Evolutionary conservation across 768 basidiomycete genomes (phyloP).

Genomic region (Tulasnella sp.): DNA sequence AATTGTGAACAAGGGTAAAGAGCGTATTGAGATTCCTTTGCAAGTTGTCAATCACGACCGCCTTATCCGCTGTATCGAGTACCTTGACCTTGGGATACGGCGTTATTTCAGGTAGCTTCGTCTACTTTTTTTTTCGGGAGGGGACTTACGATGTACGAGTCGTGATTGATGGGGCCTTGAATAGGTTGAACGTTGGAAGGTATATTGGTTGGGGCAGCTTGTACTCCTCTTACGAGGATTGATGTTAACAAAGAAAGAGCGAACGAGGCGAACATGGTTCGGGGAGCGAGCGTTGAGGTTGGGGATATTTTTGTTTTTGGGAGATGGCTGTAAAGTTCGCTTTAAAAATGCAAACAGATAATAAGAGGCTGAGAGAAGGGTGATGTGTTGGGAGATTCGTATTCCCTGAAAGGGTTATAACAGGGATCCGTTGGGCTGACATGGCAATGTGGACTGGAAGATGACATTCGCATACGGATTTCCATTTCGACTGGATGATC

Average conservation of each 20-base stretch:
- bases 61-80: constrained; percentile 4
- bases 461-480: neutral
- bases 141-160: constrained; percentile 26
- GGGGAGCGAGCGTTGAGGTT: neutral
- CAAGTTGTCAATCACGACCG: neutral
- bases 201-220: neutral
- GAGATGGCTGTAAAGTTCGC: neutral
- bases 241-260: neutral
- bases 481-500: neutral
- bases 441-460: neutral
- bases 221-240: neutral
- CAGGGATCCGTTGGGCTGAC: neutral
- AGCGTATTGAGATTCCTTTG: neutral
- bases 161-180: constrained; percentile 23
- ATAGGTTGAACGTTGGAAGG: neutral
- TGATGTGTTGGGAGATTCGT: neutral
- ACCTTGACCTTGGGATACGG: constrained; percentile 2
- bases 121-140: neutral
- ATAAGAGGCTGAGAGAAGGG: no score
- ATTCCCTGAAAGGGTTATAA: neutral
- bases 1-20: constrained; percentile 27
- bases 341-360: neutral
- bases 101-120: neutral
- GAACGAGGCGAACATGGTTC: neutral
- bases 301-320: neutral